A percentile compares a stretch with the other conserved stretches of the same genome.
Conservation (phyloP, 768 basidiomycete genomes). For the Rhizopogon vinicolor region DNA sequence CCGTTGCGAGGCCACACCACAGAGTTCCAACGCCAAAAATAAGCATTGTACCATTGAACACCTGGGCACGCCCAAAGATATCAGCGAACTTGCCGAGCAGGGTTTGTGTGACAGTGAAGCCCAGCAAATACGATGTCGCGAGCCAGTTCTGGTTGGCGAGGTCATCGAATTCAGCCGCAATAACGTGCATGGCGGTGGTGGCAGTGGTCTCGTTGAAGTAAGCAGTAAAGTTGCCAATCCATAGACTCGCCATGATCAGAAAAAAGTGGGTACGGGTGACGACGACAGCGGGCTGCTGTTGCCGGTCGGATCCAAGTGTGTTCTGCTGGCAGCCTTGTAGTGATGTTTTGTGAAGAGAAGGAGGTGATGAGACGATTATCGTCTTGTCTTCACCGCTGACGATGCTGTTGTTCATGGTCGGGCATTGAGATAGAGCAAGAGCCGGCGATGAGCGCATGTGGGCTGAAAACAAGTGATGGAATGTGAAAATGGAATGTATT, state of each 20-base stretch:
- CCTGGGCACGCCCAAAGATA: constrained; percentile 29
- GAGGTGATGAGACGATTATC: not conserved
- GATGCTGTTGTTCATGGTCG: constrained; percentile 24
- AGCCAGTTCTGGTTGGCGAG: constrained; percentile 31
- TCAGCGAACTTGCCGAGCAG: constrained; percentile 31
- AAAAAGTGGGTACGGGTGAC: constrained; percentile 26
- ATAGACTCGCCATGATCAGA: constrained; percentile 28
- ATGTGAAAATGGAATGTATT: not conserved
- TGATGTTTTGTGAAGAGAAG: constrained; percentile 1
- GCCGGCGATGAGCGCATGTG: constrained; percentile 24
- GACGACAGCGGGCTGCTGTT: constrained; percentile 21
- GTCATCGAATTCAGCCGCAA: constrained; percentile 23
- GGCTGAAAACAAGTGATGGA: constrained; percentile 4
- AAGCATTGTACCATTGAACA: constrained; percentile 30
- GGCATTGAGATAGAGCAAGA: constrained; percentile 26
- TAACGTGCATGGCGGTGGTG: constrained; percentile 32
- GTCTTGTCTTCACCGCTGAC: constrained; percentile 20
- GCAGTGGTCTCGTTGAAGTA: constrained; percentile 31
- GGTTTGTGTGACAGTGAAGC: constrained; percentile 32
- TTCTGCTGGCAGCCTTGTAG: constrained; percentile 1
- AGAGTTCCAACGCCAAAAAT: constrained; percentile 29
- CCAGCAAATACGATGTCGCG: constrained; percentile 29
- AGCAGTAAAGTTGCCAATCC: constrained; percentile 31
- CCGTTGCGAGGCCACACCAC: constrained; percentile 29
- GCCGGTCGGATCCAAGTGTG: not conserved